These are phyloP conservation scores for Neofusicoccum ribis DNA, from an alignment of 2,329 filamentous ascomycete species.

Conservation along the genomic window DNA sequence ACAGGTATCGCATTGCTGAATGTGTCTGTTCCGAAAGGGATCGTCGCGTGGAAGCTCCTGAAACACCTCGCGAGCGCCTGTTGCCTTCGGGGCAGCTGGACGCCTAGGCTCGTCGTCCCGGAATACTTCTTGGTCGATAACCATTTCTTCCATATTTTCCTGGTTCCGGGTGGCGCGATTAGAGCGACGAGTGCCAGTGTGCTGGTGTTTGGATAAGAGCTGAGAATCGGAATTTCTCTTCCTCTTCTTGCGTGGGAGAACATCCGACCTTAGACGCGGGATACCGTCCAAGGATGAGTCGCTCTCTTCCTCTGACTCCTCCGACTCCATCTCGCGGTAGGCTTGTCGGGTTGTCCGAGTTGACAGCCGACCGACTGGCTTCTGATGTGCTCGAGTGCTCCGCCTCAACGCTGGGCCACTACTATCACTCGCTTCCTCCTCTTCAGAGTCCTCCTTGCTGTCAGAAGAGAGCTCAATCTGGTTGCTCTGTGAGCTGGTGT, in stretches of 20 bases:
- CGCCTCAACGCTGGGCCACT: neutral
- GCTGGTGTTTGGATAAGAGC: conserved; percentile 17
- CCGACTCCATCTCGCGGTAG: neutral
- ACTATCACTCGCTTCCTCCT: conserved; percentile 18
- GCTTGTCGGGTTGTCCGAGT: conserved; percentile 1
- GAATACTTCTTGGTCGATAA: conserved; percentile 64
- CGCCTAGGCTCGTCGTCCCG: conserved; percentile 42
- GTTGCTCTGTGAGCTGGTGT: neutral
- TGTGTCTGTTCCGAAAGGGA: conserved; percentile 70
- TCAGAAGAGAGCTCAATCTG: conserved; percentile 17
- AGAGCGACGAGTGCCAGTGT: conserved; percentile 43
- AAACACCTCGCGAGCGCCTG: conserved; percentile 72
- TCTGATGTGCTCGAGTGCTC: neutral
- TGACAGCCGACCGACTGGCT: neutral
- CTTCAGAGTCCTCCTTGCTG: conserved; percentile 27
- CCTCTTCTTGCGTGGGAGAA: conserved; percentile 40
- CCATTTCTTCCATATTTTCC: conserved; percentile 55
- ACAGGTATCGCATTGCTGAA: conserved; percentile 72
- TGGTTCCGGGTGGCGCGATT: conserved; percentile 47
- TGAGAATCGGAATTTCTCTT: conserved; percentile 31
- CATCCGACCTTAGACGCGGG: conserved; percentile 41
- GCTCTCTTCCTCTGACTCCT: neutral
- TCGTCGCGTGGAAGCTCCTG: conserved; percentile 60
- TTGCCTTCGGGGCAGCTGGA: conserved; percentile 50
- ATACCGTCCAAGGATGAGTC: conserved; percentile 26